Evolutionary conservation across 2,329 filamentous ascomycete genomes (phyloP).

Genomic region (Apiospora kogelbergensis): DNA sequence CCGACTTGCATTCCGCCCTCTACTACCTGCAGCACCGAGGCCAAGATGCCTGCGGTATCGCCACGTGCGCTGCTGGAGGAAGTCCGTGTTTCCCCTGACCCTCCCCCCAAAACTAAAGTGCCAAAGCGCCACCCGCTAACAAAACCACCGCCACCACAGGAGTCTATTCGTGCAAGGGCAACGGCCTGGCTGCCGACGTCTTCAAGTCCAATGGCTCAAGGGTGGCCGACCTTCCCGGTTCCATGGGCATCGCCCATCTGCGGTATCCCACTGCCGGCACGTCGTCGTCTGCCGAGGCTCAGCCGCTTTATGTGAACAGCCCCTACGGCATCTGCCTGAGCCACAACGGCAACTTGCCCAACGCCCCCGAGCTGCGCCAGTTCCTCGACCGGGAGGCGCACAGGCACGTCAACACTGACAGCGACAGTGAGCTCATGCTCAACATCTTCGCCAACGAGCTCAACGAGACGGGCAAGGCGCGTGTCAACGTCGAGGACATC

Average conservation of each 20-base stretch:
- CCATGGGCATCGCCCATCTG: constrained; percentile 10
- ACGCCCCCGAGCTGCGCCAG: constrained; percentile 64
- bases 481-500: constrained; percentile 78
- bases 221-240: neutral
- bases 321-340: constrained; percentile 70
- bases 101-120: neutral
- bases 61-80: constrained; percentile 68
- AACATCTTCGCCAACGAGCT: constrained; percentile 79
- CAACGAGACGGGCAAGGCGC: constrained; percentile 80
- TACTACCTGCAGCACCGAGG: constrained; percentile 54
- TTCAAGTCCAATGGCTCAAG: constrained; percentile 43
- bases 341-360: constrained; percentile 77
- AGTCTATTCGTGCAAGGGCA: constrained; percentile 67
- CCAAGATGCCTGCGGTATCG: constrained; percentile 54
- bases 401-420: constrained; percentile 55
- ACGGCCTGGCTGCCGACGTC: constrained; percentile 73
- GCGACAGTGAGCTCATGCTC: constrained; percentile 30
- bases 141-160: neutral
- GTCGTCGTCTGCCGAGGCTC: constrained; percentile 70
- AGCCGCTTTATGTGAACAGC: constrained; percentile 77
- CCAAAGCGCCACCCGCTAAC: neutral
- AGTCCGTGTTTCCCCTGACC: constrained; percentile 58
- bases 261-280: constrained; percentile 60
- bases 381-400: constrained; percentile 55
- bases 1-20: constrained; percentile 57